Evolutionary conservation across 192 early-diverging fungal genomes (phyloP), one percentile per base, ranked within the genome.

Genomic region (Obelidium mucronatum): DNA sequence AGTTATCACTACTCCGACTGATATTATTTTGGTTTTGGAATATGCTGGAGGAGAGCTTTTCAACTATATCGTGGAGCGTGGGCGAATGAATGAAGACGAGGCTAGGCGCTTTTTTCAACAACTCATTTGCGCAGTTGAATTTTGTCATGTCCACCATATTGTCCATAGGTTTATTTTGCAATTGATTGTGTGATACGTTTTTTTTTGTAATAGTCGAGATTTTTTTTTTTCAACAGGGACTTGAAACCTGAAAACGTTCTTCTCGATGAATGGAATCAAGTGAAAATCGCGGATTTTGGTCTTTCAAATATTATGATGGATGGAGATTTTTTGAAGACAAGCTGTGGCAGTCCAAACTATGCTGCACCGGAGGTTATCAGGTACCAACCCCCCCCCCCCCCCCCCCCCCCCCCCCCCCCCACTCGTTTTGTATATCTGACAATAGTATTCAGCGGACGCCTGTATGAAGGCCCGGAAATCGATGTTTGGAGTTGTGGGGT

Each of bases 401-500:
- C n/a, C n/a, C n/a, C n/a, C n/a, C n/a, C n/a, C n/a, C n/a, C n/a
- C n/a, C n/a, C n/a, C n/a, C n/a, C n/a, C n/a, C n/a, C n/a, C n/a
- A 85, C 31, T 51, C 31, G 89, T 90, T 76, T 77, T 83, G 62
- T 82, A 82, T 39, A 76, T 66, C 22, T 4, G 33, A 31, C 2
- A 24, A 19, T 62, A 2, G 2, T 54, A 33, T 3, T 31, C 42
- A 66, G 74, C 35, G 59, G 74, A 91, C 94, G 78, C 56, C 72
- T 82, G 37, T 99, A 99, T 79, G 93, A 95, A 4, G 97, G 96
- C 11, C 93, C 94, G 24, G 96, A 98, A 83, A 95, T 98, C n/a
- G 97, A 99, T 85, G 95, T 97, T 2, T 99, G 97, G 97, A 96
- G 94, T 80, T 95, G 93, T 78, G 97, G 97, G 30, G 93, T 98